Percentiles rank a stretch among this genome's conserved stretches.
phyloP scores from a whole-genome alignment of 1,284 basidiomycete genomes.

The Malassezia japonica region DNA sequence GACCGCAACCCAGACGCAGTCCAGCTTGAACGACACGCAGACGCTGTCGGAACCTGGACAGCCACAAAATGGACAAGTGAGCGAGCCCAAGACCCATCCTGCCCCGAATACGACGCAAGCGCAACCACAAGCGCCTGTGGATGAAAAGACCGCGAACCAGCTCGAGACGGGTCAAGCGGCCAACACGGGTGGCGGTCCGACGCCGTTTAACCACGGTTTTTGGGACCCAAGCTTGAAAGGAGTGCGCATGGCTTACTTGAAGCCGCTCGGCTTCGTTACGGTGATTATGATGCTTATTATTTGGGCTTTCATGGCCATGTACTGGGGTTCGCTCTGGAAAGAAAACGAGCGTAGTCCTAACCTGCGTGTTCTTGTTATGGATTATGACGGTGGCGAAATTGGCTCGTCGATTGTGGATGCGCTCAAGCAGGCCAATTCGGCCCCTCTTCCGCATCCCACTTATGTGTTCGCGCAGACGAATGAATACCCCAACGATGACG shows the following conservation, averaged over 20 bases:
- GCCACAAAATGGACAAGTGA: too few species aligned
- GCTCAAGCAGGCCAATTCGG: constrained; percentile 24
- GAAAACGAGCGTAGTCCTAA: constrained; percentile 24
- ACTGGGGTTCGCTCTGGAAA: constrained; percentile 40
- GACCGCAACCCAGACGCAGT: too few species aligned
- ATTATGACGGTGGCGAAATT: constrained; percentile 27
- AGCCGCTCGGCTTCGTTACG: constrained; percentile 16
- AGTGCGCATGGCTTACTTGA: neutral
- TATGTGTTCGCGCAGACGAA: constrained; percentile 23
- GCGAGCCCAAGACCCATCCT: too few species aligned
- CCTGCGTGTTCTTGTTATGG: constrained; percentile 31
- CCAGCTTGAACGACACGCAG: too few species aligned
- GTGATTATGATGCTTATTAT: constrained; percentile 26
- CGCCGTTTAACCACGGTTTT: constrained; percentile 6
- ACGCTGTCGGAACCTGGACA: too few species aligned
- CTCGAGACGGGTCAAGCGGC: neutral
- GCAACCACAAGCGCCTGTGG: too few species aligned
- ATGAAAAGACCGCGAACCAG: neutral
- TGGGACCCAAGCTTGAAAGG: constrained; percentile 1
- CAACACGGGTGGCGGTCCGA: neutral
- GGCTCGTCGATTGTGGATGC: constrained; percentile 23
- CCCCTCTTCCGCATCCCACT: constrained; percentile 27
- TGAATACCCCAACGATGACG: constrained; percentile 20
- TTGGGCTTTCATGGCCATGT: constrained; percentile 31
- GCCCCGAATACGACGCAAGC: too few species aligned